phyloP scores from a whole-genome alignment of 306 rosid genomes.

The Vigna mungo region DNA sequence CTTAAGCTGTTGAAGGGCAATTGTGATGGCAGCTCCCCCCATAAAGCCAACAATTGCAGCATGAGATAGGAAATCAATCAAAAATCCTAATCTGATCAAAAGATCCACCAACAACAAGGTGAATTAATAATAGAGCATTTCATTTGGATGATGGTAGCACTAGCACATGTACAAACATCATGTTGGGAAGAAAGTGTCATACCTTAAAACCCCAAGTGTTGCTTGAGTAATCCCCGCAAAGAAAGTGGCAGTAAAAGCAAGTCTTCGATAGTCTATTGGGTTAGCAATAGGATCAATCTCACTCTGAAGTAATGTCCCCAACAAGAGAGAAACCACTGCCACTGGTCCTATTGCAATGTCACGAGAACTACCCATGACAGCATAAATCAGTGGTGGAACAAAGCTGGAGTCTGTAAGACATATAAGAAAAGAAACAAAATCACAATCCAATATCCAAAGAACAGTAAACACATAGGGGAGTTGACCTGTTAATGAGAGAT shows the following conservation, averaged over 20 bases:
- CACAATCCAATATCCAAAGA: constrained; percentile 39
- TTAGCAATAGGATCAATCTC: constrained; percentile 71
- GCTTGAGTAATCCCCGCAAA: constrained; percentile 95
- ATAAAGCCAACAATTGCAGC: constrained; percentile 98
- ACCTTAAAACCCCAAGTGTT: constrained; percentile 91
- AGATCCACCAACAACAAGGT: constrained; percentile 11
- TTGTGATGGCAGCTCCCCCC: constrained; percentile 98
- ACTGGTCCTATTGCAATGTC: constrained; percentile 98
- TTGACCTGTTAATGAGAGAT: constrained; percentile 17
- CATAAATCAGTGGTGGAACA: constrained; percentile 90
- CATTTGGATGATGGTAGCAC: background rate
- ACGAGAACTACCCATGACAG: constrained; percentile 97
- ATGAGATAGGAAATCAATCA: constrained; percentile 95
- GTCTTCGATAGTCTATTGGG: constrained; percentile 65
- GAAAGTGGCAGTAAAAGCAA: constrained; percentile 94
- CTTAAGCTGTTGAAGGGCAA: constrained; percentile 95
- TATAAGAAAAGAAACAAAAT: constrained; percentile 34
- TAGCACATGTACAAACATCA: constrained; percentile 1
- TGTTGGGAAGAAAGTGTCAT: constrained; percentile 24
- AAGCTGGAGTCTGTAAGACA: constrained; percentile 82
- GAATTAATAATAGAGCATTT: background rate
- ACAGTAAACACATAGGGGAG: background rate
- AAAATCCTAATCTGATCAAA: constrained; percentile 80
- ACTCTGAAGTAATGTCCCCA: constrained; percentile 82
- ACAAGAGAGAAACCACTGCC: constrained; percentile 92